phyloP scores from a whole-genome alignment of 441 rosid species.

The Corymbia citriodora region DNA sequence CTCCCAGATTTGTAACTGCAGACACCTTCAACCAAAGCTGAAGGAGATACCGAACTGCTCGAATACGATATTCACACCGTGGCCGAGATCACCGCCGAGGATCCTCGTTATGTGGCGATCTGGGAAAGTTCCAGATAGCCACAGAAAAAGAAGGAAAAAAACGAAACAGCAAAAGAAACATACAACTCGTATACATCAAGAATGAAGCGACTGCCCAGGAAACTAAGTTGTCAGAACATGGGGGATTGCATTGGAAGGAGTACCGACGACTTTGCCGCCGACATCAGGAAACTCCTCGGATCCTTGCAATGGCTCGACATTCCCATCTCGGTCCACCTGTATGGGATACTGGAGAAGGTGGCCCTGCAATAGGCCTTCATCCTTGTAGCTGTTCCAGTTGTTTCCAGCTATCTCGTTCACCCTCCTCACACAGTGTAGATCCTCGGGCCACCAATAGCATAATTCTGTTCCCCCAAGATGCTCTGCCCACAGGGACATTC shows the following conservation, averaged over 20 bases:
- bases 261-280: slow-evolving; percentile 80
- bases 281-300: slow-evolving; percentile 75
- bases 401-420: slow-evolving; percentile 52
- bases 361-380: slow-evolving; percentile 40
- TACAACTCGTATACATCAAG: neutral
- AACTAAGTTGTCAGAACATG: slow-evolving; percentile 67
- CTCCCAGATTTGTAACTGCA: neutral
- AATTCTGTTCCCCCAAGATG: slow-evolving; percentile 51
- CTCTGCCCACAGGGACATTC: slow-evolving; percentile 93
- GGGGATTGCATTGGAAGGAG: slow-evolving; percentile 42
- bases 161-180: neutral
- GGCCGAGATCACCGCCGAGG: neutral
- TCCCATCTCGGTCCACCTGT: slow-evolving; percentile 49
- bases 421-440: slow-evolving; percentile 46
- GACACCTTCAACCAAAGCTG: neutral
- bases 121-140: neutral
- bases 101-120: neutral
- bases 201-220: neutral
- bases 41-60: neutral
- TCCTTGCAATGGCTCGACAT: slow-evolving; percentile 44
- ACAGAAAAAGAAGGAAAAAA: neutral
- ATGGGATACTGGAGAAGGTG: slow-evolving; percentile 86
- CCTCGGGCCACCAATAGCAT: slow-evolving; percentile 37
- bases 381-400: slow-evolving; percentile 60
- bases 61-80: neutral